Evolutionary conservation across 1,284 basidiomycete species (phyloP), one percentile per base, ranked within the genome.

Genomic region (Ceratobasidium sp.): DNA sequence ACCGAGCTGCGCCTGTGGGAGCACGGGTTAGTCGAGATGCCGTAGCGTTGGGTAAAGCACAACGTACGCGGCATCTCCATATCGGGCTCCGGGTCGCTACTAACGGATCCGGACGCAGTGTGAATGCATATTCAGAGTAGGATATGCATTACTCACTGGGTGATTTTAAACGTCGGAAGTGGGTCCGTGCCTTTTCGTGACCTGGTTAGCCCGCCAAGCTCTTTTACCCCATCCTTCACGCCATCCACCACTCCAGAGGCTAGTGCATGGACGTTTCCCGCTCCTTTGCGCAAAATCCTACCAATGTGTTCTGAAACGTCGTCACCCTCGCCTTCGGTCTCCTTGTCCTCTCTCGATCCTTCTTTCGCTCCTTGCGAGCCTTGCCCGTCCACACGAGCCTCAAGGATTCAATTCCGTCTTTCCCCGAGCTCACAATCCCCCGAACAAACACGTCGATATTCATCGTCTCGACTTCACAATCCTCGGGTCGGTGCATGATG

Each of bases 301-400:
- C 65, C 65, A 38, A 68, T 68, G 40, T 68, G 65, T 42, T 68
- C 64, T 1, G 64, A 67, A 10, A 55, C 64, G 17, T 67, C 64
- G 15, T 67, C 65, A 20, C 47, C 60, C 38, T 56, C 58, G 42
- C 60, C 60, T 25, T 62, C 45, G 27, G 70, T 71, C 20, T 70
- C 52, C 82, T 87, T 79, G 78, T 82, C 75, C 31, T 79, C 79
- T 85, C 90, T 73, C 79, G 82, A 73, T 85, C 85, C 73, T 81
- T 86, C 77, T 86, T 91, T 68, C 82, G 82, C 47, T 56, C 55
- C 31, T 68, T 69, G 25, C 76, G 40, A 17, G 73, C 74, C 52
- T 71, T 71, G 27, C 70, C 70, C 17, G 70, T 65, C 70, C 70
- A 71, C 8, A 71, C 64, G 32, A 71, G 62, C 13, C 67, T 47